A percentile compares a stretch with the other conserved stretches of the same genome.
phyloP scores from a whole-genome alignment of 2,329 filamentous ascomycete genomes.

The Cryphonectria japonica region DNA sequence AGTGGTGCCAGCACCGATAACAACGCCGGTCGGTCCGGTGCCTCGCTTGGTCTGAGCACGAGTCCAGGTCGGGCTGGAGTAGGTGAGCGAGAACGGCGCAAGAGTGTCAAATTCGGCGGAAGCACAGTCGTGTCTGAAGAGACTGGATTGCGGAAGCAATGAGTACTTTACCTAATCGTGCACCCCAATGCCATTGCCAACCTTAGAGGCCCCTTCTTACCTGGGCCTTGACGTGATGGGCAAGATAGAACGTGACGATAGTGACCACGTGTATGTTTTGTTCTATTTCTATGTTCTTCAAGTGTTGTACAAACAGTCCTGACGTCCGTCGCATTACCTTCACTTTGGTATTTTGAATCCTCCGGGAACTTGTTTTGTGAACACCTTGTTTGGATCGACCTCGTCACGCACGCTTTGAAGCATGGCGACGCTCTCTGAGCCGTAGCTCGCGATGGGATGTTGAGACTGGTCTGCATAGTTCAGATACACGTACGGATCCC shows the following conservation, averaged over 20 bases:
- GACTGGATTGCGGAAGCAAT: background rate
- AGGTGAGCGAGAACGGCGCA: conserved; percentile 57
- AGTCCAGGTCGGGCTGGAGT: conserved; percentile 49
- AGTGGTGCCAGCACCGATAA: conserved; percentile 31
- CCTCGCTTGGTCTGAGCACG: conserved; percentile 48
- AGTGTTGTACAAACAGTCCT: background rate
- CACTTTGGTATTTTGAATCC: background rate
- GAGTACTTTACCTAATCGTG: background rate
- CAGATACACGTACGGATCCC: conserved; percentile 32
- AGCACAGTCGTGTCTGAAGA: conserved; percentile 28
- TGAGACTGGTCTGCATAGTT: conserved; percentile 34
- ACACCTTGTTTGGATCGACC: conserved; percentile 1
- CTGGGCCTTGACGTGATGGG: background rate
- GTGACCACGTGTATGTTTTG: background rate
- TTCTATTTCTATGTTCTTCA: background rate
- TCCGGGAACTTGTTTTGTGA: conserved; percentile 7
- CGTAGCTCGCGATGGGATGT: conserved; percentile 32
- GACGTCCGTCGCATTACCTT: background rate
- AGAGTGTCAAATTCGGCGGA: conserved; percentile 66
- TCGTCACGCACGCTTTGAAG: conserved; percentile 22
- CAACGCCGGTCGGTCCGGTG: conserved; percentile 14
- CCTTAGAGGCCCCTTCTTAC: background rate
- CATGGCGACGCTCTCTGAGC: conserved; percentile 28
- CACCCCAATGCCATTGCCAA: background rate
- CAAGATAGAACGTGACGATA: background rate